phyloP scores from a whole-genome alignment of 2,329 filamentous ascomycete species.

The Dactylellina drechsleri region DNA sequence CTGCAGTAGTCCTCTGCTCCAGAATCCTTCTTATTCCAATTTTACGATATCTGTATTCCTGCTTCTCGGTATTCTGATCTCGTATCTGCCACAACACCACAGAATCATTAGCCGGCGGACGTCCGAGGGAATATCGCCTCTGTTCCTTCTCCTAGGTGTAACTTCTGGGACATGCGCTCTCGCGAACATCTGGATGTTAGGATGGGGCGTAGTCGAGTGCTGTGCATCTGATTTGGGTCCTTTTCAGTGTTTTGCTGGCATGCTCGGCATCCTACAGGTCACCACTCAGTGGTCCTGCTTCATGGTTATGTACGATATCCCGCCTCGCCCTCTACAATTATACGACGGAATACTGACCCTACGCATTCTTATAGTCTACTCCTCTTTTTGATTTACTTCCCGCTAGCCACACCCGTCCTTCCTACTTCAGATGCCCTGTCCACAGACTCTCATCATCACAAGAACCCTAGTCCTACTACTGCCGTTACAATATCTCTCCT shows the following conservation, averaged over 20 bases:
- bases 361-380: slow-evolving; percentile 71
- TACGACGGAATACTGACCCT: neutral
- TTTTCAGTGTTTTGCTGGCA: slow-evolving; percentile 83
- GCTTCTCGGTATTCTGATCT: slow-evolving; percentile 85
- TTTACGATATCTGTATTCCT: slow-evolving; percentile 69
- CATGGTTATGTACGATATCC: slow-evolving; percentile 78
- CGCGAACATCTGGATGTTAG: slow-evolving; percentile 88
- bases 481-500: slow-evolving; percentile 78
- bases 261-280: slow-evolving; percentile 90
- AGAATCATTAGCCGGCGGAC: slow-evolving; percentile 87
- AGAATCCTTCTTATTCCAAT: slow-evolving; percentile 44
- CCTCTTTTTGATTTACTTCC: slow-evolving; percentile 95
- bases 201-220: slow-evolving; percentile 87
- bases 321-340: neutral
- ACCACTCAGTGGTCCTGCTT: slow-evolving; percentile 93
- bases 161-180: slow-evolving; percentile 89
- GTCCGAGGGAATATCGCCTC: slow-evolving; percentile 93
- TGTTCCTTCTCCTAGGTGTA: slow-evolving; percentile 92
- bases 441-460: slow-evolving; percentile 60
- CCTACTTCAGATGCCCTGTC: slow-evolving; percentile 59
- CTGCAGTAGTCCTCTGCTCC: slow-evolving; percentile 36
- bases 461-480: slow-evolving; percentile 76
- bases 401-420: slow-evolving; percentile 69
- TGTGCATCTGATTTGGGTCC: slow-evolving; percentile 78
- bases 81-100: slow-evolving; percentile 92